Base-by-base conservation (phyloP, 768 basidiomycete species). In the Melanogaster broomeanus region DNA sequence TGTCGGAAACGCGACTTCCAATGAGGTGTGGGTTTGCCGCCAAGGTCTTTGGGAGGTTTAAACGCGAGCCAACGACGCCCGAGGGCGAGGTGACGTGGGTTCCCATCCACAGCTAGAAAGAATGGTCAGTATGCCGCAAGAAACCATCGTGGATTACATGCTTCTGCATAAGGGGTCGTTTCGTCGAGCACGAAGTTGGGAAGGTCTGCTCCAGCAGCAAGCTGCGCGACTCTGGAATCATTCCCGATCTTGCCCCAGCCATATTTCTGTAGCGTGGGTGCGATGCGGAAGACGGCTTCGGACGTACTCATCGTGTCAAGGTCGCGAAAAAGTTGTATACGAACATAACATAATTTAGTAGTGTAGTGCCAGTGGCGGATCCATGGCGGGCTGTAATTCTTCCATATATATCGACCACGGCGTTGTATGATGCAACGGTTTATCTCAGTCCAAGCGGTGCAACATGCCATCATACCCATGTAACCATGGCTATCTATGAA, bases 31-130 rank as follows among this genome's bases (percentile, higher is more conserved):
- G 85, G 66, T 90, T 76, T 4, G 75, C 70, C 18, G 80, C 74
- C 54, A 99, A 78, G 63, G 90, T 71, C 18, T 82, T 73, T 3
- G 78, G 82, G 54, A 83, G 83, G 19, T 70, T 62, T 56, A 69
- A 68, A 28, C 72, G 70, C 10, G 82, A 79, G 15, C 80, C 78
- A 11, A 74, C 53, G 18, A 82, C 64, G 7, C 69, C 71, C 6
- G 88, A 86, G 0, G 88, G 88, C 8, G 85, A 78, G 31, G 76
- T 89, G 2, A 90, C 80, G 61, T 98, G 97, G 0, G 97, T 98
- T 10, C 97, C 97, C 96, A 98, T 98, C 97, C 97, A 99, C 39
- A 99, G 75, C 94, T 98, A 65, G 48, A 39, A 31, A 34, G 42
- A 45, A 24, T 41, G 15, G 62, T 53, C 51, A 41, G 39, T 37